phyloP scores from a whole-genome alignment of 306 rosid species.

The Castanospermum australe region DNA sequence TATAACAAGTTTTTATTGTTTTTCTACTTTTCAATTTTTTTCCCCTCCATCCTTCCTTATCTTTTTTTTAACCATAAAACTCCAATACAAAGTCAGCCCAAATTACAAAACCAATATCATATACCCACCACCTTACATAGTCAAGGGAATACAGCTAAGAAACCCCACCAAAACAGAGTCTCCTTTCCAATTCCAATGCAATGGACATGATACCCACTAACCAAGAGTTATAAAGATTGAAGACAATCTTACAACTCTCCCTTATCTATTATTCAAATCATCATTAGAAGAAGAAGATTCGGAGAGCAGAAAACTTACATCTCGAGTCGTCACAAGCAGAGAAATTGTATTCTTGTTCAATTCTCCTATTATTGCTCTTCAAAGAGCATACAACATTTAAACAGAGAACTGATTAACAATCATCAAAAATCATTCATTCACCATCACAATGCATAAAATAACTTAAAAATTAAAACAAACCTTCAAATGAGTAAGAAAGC shows the following conservation, averaged over 20 bases:
- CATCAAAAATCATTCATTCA: too few relatives aligned
- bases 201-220: constrained; percentile 7
- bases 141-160: constrained; percentile 9
- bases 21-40: background rate
- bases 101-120: constrained; percentile 6
- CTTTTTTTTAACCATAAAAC: background rate
- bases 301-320: too few relatives aligned
- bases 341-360: too few relatives aligned
- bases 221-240: background rate
- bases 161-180: constrained; percentile 10
- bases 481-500: too few relatives aligned
- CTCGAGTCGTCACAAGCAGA: too few relatives aligned
- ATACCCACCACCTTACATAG: constrained; percentile 19
- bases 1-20: constrained; percentile 10
- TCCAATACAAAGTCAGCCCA: background rate
- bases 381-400: too few relatives aligned
- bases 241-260: background rate
- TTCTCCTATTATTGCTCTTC: too few relatives aligned
- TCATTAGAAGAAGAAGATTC: background rate
- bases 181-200: constrained; percentile 17
- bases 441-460: too few relatives aligned
- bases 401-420: too few relatives aligned
- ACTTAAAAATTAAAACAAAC: too few relatives aligned
- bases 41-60: background rate
- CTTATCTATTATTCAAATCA: constrained; percentile 4